Evolutionary conservation across 192 early-diverging fungal genomes (phyloP), one percentile per base, ranked within the genome.

Genomic region (Bifiguratus adelaidae): DNA sequence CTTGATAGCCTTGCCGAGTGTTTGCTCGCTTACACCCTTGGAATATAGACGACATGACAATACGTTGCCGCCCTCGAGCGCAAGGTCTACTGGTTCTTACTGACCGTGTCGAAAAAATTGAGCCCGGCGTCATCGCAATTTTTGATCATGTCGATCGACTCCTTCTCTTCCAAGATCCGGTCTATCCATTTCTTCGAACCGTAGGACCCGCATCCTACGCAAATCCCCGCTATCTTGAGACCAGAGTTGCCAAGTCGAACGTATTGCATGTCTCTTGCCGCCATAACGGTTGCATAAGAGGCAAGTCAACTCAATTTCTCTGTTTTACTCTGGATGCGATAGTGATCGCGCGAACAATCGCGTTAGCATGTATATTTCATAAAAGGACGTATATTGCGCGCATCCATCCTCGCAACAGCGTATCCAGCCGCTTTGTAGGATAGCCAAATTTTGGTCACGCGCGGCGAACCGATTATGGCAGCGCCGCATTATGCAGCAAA

Each of bases 121-220:
- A 65, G 43, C 1, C 63, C 63, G 7, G 32, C 32, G 11, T 64
- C 55, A 9, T 40, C 55, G 12, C 61, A 60, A 12, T n/a, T 34
- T 21, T 56, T 64, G 40, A 67, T 74, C 36, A 51, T 38, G 34
- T n/a, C 58, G 40, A 58, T 19, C 6, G 58, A 41, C 16, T 69
- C 64, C 9, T 48, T 57, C 24, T 73, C 67, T 19, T 73, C 40
- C 2, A 64, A 33, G 4, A 65, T 20, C 71, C 71, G 75, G 0
- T 50, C 28, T 11, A 19, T 6, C 69, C 69, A 71, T 26, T 26
- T 42, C 8, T 20, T 9, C 4, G 5, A 13, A 12, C 61, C 61
- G 35, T 28, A 74, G 20, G 46, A 33, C 71, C 75, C 76, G 33
- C 34, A 42, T 12, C 71, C 71, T 15, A 74, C 38, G 24, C 56